Conservation (phyloP, 768 basidiomycete genomes). For the Pholiota microspora region DNA sequence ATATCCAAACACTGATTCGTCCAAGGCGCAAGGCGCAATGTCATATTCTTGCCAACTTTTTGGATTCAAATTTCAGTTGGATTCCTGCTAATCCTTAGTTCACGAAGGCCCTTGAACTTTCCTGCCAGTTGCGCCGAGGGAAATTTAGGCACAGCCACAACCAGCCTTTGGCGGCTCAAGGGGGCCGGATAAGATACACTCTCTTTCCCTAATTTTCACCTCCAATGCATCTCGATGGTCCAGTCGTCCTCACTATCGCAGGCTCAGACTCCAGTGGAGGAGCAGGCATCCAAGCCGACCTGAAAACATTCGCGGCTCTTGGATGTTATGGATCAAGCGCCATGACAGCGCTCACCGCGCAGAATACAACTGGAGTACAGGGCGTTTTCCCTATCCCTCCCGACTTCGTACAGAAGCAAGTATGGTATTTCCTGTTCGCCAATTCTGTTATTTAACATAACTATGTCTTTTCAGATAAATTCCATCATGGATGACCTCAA, state of each 20-base stretch:
- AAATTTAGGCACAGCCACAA: background rate
- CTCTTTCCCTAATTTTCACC: background rate
- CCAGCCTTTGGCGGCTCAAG: background rate
- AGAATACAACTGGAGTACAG: slow-evolving; percentile 86
- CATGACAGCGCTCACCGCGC: slow-evolving; percentile 84
- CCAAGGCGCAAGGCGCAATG: too few relatives aligned
- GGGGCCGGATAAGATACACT: background rate
- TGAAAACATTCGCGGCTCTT: slow-evolving; percentile 80
- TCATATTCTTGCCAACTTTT: too few relatives aligned
- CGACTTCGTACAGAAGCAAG: slow-evolving; percentile 75
- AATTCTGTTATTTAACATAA: background rate
- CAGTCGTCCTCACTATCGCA: slow-evolving; percentile 63
- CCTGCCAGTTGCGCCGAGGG: too few relatives aligned
- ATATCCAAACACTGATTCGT: background rate
- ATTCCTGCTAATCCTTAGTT: too few relatives aligned
- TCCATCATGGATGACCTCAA: slow-evolving; percentile 73
- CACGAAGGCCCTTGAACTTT: too few relatives aligned
- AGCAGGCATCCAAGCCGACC: slow-evolving; percentile 90
- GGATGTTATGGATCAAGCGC: slow-evolving; percentile 80
- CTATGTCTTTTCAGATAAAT: slow-evolving; percentile 46
- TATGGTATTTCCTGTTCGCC: slow-evolving; percentile 22
- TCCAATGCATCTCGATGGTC: slow-evolving; percentile 2
- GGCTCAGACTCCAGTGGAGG: slow-evolving; percentile 85
- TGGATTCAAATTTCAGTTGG: too few relatives aligned
- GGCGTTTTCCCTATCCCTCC: slow-evolving; percentile 67